Conservation (phyloP, 768 basidiomycete genomes). For the Mycena rebaudengoi region DNA sequence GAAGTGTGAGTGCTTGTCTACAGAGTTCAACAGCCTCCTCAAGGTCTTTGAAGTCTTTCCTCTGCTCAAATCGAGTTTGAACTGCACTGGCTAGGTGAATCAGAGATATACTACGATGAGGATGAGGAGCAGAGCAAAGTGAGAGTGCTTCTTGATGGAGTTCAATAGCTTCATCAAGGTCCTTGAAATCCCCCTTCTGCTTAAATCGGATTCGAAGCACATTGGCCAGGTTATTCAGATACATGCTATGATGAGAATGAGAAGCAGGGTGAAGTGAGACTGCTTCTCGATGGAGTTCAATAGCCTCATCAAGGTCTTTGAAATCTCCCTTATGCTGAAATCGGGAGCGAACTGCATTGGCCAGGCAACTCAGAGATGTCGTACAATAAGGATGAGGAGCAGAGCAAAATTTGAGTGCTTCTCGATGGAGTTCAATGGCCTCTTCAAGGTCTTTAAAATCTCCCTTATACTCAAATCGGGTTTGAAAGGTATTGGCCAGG, state of each 20-base stretch:
- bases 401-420: background rate
- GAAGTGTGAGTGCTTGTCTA: background rate
- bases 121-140: background rate
- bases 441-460: background rate
- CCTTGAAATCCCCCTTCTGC: background rate
- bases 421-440: background rate
- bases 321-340: background rate
- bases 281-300: slow-evolving; percentile 12
- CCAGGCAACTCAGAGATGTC: background rate
- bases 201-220: background rate
- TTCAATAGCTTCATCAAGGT: background rate
- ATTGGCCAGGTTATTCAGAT: background rate
- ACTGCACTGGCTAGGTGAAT: background rate
- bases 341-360: background rate
- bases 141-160: background rate
- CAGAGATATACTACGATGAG: background rate
- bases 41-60: background rate
- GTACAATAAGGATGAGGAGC: background rate
- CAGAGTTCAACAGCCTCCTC: background rate
- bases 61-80: background rate
- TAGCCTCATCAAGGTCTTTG: slow-evolving; percentile 23
- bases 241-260: slow-evolving; percentile 16
- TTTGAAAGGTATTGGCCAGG: slow-evolving; percentile 10
- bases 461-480: background rate
- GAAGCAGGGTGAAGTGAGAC: slow-evolving; percentile 14